A percentile compares a stretch with the other conserved stretches of the same genome.
These are phyloP conservation scores for Ascochyta rabiei DNA, from an alignment of 2,329 filamentous ascomycete species.

Conservation along the genomic window DNA sequence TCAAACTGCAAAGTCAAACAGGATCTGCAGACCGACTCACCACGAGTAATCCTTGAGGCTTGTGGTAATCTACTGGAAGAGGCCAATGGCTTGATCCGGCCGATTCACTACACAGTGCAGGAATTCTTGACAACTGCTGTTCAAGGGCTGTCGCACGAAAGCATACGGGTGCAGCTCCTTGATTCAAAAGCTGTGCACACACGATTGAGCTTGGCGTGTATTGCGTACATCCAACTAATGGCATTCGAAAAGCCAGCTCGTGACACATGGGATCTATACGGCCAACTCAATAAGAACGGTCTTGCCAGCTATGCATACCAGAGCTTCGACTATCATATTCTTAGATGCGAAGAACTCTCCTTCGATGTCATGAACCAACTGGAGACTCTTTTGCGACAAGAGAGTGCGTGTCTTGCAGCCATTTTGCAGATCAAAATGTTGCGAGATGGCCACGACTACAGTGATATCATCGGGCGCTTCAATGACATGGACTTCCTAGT, in stretches of 20 bases:
- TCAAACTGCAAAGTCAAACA: not conserved
- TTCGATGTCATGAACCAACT: slow-evolving; percentile 4
- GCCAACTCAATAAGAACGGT: not conserved
- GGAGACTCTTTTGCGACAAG: slow-evolving; percentile 14
- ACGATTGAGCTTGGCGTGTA: slow-evolving; percentile 13
- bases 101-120: slow-evolving; percentile 30
- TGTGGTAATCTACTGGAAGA: slow-evolving; percentile 27
- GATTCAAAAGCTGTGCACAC: slow-evolving; percentile 15
- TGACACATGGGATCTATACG: not conserved
- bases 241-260: not conserved
- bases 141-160: not conserved
- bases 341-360: slow-evolving; percentile 1
- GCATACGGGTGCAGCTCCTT: slow-evolving; percentile 9
- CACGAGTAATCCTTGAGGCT: slow-evolving; percentile 25
- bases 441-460: not conserved
- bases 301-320: slow-evolving; percentile 18
- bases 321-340: slow-evolving; percentile 21
- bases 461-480: slow-evolving; percentile 1
- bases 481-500: slow-evolving; percentile 16
- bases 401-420: slow-evolving; percentile 14
- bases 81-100: slow-evolving; percentile 14
- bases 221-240: slow-evolving; percentile 15
- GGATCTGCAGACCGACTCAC: slow-evolving; percentile 11
- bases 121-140: slow-evolving; percentile 23
- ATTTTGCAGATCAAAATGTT: slow-evolving; percentile 21